phyloP scores from a whole-genome alignment of 1,284 basidiomycete species.

The Thelephora terrestris region DNA sequence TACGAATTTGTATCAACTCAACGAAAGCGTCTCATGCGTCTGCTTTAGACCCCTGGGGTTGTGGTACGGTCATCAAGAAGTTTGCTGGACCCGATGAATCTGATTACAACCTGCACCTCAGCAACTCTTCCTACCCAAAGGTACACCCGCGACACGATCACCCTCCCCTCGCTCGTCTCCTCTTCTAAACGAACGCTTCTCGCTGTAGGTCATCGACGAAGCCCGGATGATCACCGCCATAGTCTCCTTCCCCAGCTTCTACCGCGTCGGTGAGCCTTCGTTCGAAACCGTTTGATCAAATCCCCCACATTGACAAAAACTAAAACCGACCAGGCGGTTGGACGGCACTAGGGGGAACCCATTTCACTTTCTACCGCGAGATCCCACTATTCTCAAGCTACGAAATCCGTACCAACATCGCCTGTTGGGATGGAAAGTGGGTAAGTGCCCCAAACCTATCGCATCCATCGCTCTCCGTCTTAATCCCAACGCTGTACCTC shows the following conservation, averaged over 20 bases:
- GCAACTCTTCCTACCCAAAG: constrained; percentile 72
- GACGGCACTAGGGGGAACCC: constrained; percentile 63
- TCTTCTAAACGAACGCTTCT: constrained; percentile 32
- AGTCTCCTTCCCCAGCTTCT: constrained; percentile 51
- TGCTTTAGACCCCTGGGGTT: neutral
- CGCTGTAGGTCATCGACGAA: constrained; percentile 35
- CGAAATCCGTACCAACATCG: constrained; percentile 58
- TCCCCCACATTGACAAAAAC: neutral
- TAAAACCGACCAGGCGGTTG: constrained; percentile 30
- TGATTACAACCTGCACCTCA: constrained; percentile 64
- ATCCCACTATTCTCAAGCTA: constrained; percentile 66
- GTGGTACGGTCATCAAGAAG: neutral
- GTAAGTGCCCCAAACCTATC: constrained; percentile 28
- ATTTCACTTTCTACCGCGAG: constrained; percentile 70
- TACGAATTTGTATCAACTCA: constrained; percentile 24
- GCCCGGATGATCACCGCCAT: constrained; percentile 38
- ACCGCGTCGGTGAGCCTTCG: constrained; percentile 34
- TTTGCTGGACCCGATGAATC: constrained; percentile 53
- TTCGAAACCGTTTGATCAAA: neutral
- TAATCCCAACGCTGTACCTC: too few species aligned
- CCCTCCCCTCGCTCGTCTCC: neutral
- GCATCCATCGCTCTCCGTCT: neutral
- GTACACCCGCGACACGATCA: constrained; percentile 21
- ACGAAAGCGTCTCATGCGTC: neutral
- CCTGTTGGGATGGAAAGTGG: constrained; percentile 83